These are phyloP conservation scores for Diplodia intermedia DNA, from an alignment of 2,329 filamentous ascomycete species.

Conservation along the genomic window DNA sequence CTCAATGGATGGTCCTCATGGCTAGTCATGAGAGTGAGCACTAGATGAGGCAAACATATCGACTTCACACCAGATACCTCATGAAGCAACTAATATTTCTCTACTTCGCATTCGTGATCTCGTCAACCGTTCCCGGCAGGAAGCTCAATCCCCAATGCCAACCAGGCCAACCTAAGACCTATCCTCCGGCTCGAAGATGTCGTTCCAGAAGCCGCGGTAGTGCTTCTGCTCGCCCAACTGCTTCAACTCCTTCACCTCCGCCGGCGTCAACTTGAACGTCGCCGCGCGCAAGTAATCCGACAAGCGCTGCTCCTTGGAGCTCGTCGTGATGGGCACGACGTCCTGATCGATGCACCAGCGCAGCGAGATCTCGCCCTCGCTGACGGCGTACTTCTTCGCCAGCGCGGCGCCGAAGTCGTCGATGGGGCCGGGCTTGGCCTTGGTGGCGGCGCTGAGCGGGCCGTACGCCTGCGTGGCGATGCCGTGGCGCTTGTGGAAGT, in stretches of 20 bases:
- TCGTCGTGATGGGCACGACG: slow-evolving; percentile 65
- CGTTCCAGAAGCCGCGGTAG: slow-evolving; percentile 65
- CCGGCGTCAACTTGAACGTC: slow-evolving; percentile 65
- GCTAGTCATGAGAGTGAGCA: not conserved
- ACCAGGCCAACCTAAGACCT: slow-evolving; percentile 44
- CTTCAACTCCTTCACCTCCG: slow-evolving; percentile 58
- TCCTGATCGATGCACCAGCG: slow-evolving; percentile 69
- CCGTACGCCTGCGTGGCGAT: slow-evolving; percentile 58
- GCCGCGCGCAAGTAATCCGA: slow-evolving; percentile 63
- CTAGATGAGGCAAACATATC: not conserved
- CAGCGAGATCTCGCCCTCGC: slow-evolving; percentile 62
- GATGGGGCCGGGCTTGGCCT: slow-evolving; percentile 62
- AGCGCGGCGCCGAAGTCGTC: slow-evolving; percentile 59
- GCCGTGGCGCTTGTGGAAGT: slow-evolving; percentile 58
- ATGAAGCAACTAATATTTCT: not conserved
- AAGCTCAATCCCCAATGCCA: not conserved
- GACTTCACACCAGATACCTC: not conserved
- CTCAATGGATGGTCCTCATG: not conserved
- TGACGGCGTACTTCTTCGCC: slow-evolving; percentile 68
- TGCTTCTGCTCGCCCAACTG: slow-evolving; percentile 66
- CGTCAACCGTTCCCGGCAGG: not conserved
- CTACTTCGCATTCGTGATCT: not conserved
- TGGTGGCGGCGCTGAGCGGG: slow-evolving; percentile 59
- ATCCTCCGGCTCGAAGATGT: slow-evolving; percentile 62
- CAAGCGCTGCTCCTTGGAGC: slow-evolving; percentile 64